Base-by-base conservation (phyloP, 345 rosid genomes). In the Atalantia buxifolia region DNA sequence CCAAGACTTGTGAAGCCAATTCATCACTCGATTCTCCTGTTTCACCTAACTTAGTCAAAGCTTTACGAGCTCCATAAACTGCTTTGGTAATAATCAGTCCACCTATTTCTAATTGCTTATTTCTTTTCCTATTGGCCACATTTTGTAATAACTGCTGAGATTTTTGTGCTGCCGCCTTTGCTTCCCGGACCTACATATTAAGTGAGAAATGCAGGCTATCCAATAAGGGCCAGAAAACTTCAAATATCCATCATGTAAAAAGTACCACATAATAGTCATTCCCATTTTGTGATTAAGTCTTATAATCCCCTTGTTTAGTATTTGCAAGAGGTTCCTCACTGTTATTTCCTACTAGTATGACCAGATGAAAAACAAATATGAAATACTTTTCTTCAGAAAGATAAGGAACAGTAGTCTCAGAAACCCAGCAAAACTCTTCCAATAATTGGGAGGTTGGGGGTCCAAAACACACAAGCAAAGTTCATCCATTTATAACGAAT, bases 11-110 rank as follows among this genome's bases (percentile, higher is more conserved):
- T 0, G 92, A 88, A 81, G 84, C 84, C 60, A 72, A 75, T 75
- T 86, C 92, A 27, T 83, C 83, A 70, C 68, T 69, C 50, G 19
- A 69, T 71, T 65, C 87, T 63, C 80, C 76, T 74, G 72, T 66
- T 80, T 84, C 87, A n/a, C 84, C 78, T 73, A 81, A 72, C 84
- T 76, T 92, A 82, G 84, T 87, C 77, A 88, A 76, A 62, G 89
- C 88, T 85, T 93, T 91, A 63, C 76, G 76, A 77, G 85, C 88
- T 80, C 97, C 98, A 81, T 94, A 93, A 70, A 89, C 64, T 21
- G 97, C 98, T 75, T 84, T 90, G 8, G 88, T 89, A 80, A 97
- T 89, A 79, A 97, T 83, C 27, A 97, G 89, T 67, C 98, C 98
- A 60, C 86, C 84, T 71, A 76, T 78, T 89, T 93, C 96, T 40